A percentile compares a stretch with the other conserved stretches of the same genome.
Evolutionary conservation across 257 asterid genomes (phyloP).

Genomic region (Handroanthus guayacan): DNA sequence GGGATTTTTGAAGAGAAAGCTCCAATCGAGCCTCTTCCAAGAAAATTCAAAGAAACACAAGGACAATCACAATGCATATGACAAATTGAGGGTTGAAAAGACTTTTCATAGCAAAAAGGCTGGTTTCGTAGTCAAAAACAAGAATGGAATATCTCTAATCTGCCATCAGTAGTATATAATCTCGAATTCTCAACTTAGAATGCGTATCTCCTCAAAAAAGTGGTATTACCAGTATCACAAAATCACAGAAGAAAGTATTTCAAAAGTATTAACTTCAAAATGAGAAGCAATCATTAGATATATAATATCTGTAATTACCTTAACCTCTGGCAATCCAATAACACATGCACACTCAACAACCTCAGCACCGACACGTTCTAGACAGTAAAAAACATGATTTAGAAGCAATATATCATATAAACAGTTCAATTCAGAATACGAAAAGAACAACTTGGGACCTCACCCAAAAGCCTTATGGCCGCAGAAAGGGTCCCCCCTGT

Average conservation of each 20-base stretch:
- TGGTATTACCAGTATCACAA: background rate
- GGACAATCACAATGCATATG: background rate
- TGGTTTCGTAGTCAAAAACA: background rate
- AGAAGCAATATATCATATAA: conserved; percentile 9
- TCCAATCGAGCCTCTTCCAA: background rate
- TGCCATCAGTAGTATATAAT: no score
- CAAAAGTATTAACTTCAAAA: background rate
- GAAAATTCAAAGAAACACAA: background rate
- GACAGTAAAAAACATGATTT: background rate
- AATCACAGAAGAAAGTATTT: background rate
- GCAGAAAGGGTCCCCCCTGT: conserved; percentile 94
- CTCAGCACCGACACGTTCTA: conserved; percentile 78
- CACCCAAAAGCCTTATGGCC: conserved; percentile 82
- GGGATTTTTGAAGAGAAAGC: background rate
- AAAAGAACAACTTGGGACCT: conserved; percentile 15
- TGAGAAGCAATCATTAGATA: conserved; percentile 9
- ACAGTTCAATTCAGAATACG: background rate
- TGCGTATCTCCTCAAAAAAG: no score
- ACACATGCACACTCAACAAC: conserved; percentile 93
- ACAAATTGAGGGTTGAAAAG: background rate
- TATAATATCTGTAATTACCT: conserved; percentile 50
- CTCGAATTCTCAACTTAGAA: no score
- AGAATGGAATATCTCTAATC: no score
- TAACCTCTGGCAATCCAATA: conserved; percentile 78
- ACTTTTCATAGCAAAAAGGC: background rate